Evolutionary conservation across 805 yeast genomes (phyloP).

Genomic region (Hanseniaspora pseudoguilliermondii): DNA sequence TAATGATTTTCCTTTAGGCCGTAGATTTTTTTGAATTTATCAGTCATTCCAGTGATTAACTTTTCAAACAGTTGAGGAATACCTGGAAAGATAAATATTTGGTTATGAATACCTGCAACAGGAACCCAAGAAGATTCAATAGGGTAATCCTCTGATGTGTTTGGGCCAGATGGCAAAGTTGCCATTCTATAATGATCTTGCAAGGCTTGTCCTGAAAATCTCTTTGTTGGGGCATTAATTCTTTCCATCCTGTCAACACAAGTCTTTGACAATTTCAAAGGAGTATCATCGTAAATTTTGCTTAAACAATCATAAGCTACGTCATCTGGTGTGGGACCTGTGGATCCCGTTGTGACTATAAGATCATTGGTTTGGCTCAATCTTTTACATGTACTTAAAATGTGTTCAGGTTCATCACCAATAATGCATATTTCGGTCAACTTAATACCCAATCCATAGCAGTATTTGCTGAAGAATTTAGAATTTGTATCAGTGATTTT

Average conservation of each 20-base stretch:
- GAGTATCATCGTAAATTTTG: slow-evolving; percentile 39
- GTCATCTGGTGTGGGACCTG: slow-evolving; percentile 88
- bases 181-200: slow-evolving; percentile 70
- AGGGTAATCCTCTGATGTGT: slow-evolving; percentile 37
- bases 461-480: slow-evolving; percentile 51
- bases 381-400: slow-evolving; percentile 37
- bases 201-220: slow-evolving; percentile 33
- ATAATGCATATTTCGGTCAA: slow-evolving; percentile 56
- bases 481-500: slow-evolving; percentile 75
- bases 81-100: slow-evolving; percentile 69
- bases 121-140: slow-evolving; percentile 69
- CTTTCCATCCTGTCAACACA: slow-evolving; percentile 49
- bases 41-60: slow-evolving; percentile 36
- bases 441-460: slow-evolving; percentile 57
- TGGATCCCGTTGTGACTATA: slow-evolving; percentile 50
- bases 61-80: slow-evolving; percentile 60
- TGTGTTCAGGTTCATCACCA: slow-evolving; percentile 64
- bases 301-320: slow-evolving; percentile 72
- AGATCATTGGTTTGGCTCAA: slow-evolving; percentile 45
- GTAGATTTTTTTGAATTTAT: slow-evolving; percentile 29
- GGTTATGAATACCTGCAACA: slow-evolving; percentile 50
- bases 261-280: slow-evolving; percentile 39
- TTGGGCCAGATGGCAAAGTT: slow-evolving; percentile 44
- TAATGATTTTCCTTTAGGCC: slow-evolving; percentile 27
- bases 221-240: slow-evolving; percentile 30